Conservation (phyloP, 2,329 filamentous ascomycete species). For the Cercospora sp. region DNA sequence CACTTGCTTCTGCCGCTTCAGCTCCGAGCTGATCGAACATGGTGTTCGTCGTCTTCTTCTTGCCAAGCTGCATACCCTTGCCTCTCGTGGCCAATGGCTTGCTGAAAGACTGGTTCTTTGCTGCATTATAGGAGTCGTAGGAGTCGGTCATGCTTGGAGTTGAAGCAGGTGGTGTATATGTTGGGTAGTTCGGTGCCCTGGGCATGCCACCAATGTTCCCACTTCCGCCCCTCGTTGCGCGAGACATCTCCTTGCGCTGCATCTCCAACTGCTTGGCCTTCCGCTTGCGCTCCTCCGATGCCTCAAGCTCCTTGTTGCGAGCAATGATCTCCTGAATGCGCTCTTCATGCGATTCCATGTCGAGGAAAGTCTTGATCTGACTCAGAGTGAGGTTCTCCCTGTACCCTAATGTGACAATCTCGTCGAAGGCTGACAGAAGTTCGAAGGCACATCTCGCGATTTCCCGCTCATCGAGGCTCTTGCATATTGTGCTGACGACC, state of each 20-base stretch:
- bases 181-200: conserved; percentile 79
- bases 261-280: conserved; percentile 99
- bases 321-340: conserved; percentile 96
- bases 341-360: conserved; percentile 99
- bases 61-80: conserved; percentile 98
- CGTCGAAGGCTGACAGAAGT: conserved; percentile 92
- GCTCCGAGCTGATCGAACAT: conserved; percentile 95
- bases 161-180: conserved; percentile 86
- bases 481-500: conserved; percentile 95
- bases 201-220: conserved; percentile 52
- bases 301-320: conserved; percentile 97
- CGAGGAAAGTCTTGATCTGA: conserved; percentile 98
- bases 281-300: conserved; percentile 95
- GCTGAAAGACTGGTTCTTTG: conserved; percentile 88
- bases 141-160: conserved; percentile 74
- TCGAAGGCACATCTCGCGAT: conserved; percentile 95
- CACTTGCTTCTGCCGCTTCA: conserved; percentile 76
- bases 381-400: conserved; percentile 92
- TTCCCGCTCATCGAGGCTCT: conserved; percentile 91
- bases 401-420: conserved; percentile 93
- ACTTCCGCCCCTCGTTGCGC: conserved; percentile 60
- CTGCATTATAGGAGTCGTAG: conserved; percentile 92
- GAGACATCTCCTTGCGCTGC: conserved; percentile 93
- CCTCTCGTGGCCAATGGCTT: conserved; percentile 77
- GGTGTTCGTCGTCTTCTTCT: conserved; percentile 97